Base-by-base conservation (phyloP, 208 protist genomes). In the Acanthamoeba quina region DNA sequence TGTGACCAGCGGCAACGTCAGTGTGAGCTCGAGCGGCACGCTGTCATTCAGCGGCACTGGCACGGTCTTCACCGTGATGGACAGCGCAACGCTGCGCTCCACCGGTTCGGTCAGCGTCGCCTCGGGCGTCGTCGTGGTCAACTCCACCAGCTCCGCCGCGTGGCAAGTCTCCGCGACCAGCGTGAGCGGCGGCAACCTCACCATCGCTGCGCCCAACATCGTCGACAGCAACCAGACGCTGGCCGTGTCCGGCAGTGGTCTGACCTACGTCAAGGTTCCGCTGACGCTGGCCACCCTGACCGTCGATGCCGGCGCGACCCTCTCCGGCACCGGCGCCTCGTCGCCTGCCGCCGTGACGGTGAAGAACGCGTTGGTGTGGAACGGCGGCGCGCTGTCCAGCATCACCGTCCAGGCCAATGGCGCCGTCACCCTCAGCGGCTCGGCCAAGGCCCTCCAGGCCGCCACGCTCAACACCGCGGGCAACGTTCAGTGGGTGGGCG, bases 141-240 rank as follows among this genome's bases (percentile, higher is more conserved):
- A 92, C 52, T 70, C 86, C 31, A 78, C 86, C 37, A 78, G 44
- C 49, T 24, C 86, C n/a, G 5, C 56, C 19, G 86, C 86, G 10
- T 92, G 86, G 86, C 24, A 92, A 19, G 86, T 92, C 17, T 26
- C 68, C 29, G 26, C 44, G 64, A 49, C 86, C 64, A 76, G 37
- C 29, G 86, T 92, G 41, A 76, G 86, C 44, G 52, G 64, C 41
- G 60, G 41, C 49, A 92, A 92, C 62, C 64, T 92, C 31, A 92
- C 86, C 29, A 11, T 92, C 44, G 52, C 17, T 17, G 24, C 64
- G 29, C 60, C 56, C 64, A 92, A 60, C 60, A 44, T 70, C 60
- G 15, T 29, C 68, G 86, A 58, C 60, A 9, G 41, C 60, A 56
- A 92, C 64, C 86, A 92, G 44, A 76, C 41, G 62, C 60, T 92